These are phyloP conservation scores for Phycomyces nitens DNA, from an alignment of 192 early-diverging fungal genomes.

Conservation along the genomic window DNA sequence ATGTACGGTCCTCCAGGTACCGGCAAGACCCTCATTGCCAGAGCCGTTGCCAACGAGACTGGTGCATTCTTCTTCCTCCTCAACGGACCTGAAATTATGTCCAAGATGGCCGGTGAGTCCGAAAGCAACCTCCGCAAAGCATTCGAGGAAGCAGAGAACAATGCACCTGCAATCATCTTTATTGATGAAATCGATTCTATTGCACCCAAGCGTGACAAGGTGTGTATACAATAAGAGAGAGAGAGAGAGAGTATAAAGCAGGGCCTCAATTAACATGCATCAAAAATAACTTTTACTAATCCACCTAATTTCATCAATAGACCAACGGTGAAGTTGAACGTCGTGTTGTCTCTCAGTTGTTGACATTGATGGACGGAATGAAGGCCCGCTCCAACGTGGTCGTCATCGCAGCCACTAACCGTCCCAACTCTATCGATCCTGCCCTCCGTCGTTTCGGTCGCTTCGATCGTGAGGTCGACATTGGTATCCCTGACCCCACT, in stretches of 20 bases:
- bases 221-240: constrained; percentile 2
- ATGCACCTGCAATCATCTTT: constrained; percentile 94
- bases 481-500: constrained; percentile 98
- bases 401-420: constrained; percentile 99
- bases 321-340: constrained; percentile 94
- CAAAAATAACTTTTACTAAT: no score
- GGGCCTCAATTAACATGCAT: no score
- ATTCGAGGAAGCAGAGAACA: constrained; percentile 98
- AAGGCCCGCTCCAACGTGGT: constrained; percentile 93
- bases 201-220: constrained; percentile 84
- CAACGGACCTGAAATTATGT: constrained; percentile 99
- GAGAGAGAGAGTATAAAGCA: no score
- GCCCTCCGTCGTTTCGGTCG: constrained; percentile 98
- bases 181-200: constrained; percentile 99
- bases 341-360: constrained; percentile 91
- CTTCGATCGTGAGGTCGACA: constrained; percentile 98
- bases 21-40: constrained; percentile 97
- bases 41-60: constrained; percentile 98
- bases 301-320: no score
- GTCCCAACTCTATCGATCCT: constrained; percentile 97
- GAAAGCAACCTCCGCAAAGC: constrained; percentile 97
- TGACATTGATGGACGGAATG: constrained; percentile 92
- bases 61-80: constrained; percentile 99
- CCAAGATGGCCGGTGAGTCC: constrained; percentile 99
- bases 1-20: constrained; percentile 99